Conservation (phyloP, 495 filamentous ascomycete species). For the Sordaria brevicollis region DNA sequence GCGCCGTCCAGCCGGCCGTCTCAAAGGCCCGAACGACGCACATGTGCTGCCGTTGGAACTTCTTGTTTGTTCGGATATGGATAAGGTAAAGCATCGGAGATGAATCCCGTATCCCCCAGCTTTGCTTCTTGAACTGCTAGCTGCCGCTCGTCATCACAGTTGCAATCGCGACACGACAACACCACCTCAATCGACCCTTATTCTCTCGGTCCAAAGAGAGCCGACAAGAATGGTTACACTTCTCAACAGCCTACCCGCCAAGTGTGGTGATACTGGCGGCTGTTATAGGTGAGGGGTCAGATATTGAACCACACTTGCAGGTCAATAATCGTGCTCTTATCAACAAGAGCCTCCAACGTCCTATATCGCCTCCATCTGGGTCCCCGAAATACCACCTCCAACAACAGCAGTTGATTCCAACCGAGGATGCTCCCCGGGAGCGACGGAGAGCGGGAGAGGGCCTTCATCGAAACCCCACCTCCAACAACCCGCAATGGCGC, state of each 20-base stretch:
- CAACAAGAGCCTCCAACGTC: neutral
- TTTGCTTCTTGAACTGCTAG: neutral
- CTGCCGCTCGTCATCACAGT: neutral
- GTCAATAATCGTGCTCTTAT: too few relatives aligned
- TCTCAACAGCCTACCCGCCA: neutral
- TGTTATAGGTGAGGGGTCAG: neutral
- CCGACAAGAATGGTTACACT: neutral
- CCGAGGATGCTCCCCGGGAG: neutral
- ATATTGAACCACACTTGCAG: neutral
- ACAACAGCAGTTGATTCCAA: neutral
- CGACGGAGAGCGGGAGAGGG: neutral
- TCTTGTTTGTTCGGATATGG: neutral
- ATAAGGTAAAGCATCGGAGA: neutral
- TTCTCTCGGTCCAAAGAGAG: neutral
- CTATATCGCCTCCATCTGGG: neutral
- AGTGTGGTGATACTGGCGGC: neutral
- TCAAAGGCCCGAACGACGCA: neutral
- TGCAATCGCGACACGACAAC: neutral
- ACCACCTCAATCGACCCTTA: neutral
- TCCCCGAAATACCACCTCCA: neutral
- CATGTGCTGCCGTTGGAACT: neutral
- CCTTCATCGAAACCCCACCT: neutral
- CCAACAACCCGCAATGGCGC: neutral
- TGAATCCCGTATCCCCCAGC: neutral
- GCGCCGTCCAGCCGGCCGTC: neutral